Evolutionary conservation across 768 basidiomycete species (phyloP).

Genomic region (Mycena olivaceomarginata): DNA sequence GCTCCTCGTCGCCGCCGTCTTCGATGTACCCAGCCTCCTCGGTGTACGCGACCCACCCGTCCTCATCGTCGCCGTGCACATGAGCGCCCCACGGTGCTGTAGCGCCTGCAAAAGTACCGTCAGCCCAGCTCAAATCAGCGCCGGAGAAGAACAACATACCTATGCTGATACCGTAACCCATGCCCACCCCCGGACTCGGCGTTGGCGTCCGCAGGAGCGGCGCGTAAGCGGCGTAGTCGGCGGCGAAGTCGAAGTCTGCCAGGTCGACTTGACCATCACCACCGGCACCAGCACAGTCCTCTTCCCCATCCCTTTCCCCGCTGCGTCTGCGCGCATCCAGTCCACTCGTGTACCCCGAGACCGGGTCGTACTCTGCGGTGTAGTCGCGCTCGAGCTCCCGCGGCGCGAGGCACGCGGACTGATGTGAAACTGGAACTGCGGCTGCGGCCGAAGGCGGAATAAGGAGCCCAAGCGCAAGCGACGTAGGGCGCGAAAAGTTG

Average conservation of each 20-base stretch:
- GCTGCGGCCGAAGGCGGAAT: no score
- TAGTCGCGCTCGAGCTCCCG: no score
- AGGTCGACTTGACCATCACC: not conserved
- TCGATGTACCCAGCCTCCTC: not conserved
- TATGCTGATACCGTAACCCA: no score
- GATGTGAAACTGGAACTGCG: no score
- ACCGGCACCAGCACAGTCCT: no score
- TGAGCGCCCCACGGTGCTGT: no score
- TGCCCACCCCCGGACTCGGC: not conserved
- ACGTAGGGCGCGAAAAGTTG: slow-evolving; percentile 25
- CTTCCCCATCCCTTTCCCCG: no score
- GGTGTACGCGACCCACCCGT: not conserved
- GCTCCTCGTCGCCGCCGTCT: not conserved
- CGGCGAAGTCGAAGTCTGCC: not conserved
- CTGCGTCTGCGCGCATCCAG: not conserved
- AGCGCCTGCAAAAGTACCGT: not conserved
- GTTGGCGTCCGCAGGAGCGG: slow-evolving; percentile 18
- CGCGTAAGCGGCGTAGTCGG: slow-evolving; percentile 24
- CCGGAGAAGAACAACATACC: not conserved
- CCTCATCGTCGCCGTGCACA: not conserved
- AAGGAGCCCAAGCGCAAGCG: not conserved
- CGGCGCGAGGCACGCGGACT: no score
- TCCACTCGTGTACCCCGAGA: not conserved
- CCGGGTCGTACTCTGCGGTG: no score
- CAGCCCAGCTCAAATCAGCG: not conserved